These are phyloP conservation scores for Tardiomyces depauwii DNA, from an alignment of 1,139 yeast species.

Conservation along the genomic window DNA sequence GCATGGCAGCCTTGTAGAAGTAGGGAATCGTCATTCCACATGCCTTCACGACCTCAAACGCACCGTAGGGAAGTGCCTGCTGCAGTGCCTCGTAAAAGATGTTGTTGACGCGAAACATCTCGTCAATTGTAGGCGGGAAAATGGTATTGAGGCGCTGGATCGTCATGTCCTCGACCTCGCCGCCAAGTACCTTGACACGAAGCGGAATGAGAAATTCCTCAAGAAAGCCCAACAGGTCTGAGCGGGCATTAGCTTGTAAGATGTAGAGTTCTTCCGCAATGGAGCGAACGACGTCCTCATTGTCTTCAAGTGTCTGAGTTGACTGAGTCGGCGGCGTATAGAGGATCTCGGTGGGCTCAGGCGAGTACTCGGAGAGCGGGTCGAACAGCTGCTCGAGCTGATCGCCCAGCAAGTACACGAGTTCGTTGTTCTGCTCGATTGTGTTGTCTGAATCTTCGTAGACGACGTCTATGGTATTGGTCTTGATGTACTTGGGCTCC, in stretches of 20 bases:
- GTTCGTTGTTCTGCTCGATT: slow-evolving; percentile 57
- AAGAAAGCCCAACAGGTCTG: slow-evolving; percentile 56
- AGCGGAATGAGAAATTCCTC: slow-evolving; percentile 74
- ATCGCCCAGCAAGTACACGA: slow-evolving; percentile 68
- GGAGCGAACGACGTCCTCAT: slow-evolving; percentile 25
- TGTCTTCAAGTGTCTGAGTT: slow-evolving; percentile 15
- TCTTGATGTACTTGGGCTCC: slow-evolving; percentile 41
- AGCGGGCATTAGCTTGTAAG: slow-evolving; percentile 65
- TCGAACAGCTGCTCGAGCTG: slow-evolving; percentile 84
- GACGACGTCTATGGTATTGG: slow-evolving; percentile 60
- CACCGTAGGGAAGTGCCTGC: slow-evolving; percentile 55
- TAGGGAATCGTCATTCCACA: slow-evolving; percentile 75
- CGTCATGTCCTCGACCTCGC: slow-evolving; percentile 35
- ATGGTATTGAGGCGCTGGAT: slow-evolving; percentile 60
- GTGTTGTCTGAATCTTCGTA: slow-evolving; percentile 43
- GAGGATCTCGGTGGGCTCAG: slow-evolving; percentile 65
- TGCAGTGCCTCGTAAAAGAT: slow-evolving; percentile 66
- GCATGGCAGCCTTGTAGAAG: slow-evolving; percentile 81
- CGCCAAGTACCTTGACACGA: slow-evolving; percentile 55
- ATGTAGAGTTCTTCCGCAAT: slow-evolving; percentile 56
- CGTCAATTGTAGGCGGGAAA: slow-evolving; percentile 93
- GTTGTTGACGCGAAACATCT: slow-evolving; percentile 79
- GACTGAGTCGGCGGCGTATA: slow-evolving; percentile 41
- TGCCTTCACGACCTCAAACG: slow-evolving; percentile 65
- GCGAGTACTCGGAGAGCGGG: slow-evolving; percentile 82